phyloP scores from a whole-genome alignment of 805 yeast genomes.

The Lipomyces sp. region DNA sequence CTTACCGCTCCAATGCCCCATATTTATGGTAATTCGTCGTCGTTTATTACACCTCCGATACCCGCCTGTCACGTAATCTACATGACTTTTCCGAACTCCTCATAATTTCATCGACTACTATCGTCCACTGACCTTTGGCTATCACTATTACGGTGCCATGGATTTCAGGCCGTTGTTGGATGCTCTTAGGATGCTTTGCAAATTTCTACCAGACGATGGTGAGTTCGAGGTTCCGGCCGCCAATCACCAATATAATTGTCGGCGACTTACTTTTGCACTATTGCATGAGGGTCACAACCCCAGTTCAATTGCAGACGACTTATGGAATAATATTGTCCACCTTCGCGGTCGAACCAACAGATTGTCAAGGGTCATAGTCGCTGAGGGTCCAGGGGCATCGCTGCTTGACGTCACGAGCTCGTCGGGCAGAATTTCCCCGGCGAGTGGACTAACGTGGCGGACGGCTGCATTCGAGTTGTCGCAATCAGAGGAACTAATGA shows the following conservation, averaged over 20 bases:
- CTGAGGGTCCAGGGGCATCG: not conserved
- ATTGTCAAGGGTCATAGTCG: not conserved
- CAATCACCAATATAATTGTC: not conserved
- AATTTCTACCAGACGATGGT: not conserved
- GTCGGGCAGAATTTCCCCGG: not conserved
- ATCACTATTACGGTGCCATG: too few species aligned
- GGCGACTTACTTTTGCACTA: not conserved
- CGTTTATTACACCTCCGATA: too few species aligned
- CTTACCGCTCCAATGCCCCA: too few species aligned
- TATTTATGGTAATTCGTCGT: too few species aligned
- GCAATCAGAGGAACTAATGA: not conserved
- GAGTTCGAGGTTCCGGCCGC: not conserved
- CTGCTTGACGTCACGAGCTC: not conserved
- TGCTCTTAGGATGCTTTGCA: not conserved
- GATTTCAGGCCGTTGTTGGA: not conserved
- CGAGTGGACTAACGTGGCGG: not conserved
- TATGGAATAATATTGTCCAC: not conserved
- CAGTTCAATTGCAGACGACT: not conserved
- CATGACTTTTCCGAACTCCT: too few species aligned
- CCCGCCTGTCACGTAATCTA: too few species aligned
- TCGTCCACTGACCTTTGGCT: too few species aligned
- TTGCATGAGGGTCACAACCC: not conserved
- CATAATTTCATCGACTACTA: too few species aligned
- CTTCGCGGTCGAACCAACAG: not conserved
- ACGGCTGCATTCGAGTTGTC: conserved; percentile 1